A percentile compares a stretch with the other conserved stretches of the same genome.
Conservation (phyloP, 805 yeast genomes). For the Ogataea methanolica region DNA sequence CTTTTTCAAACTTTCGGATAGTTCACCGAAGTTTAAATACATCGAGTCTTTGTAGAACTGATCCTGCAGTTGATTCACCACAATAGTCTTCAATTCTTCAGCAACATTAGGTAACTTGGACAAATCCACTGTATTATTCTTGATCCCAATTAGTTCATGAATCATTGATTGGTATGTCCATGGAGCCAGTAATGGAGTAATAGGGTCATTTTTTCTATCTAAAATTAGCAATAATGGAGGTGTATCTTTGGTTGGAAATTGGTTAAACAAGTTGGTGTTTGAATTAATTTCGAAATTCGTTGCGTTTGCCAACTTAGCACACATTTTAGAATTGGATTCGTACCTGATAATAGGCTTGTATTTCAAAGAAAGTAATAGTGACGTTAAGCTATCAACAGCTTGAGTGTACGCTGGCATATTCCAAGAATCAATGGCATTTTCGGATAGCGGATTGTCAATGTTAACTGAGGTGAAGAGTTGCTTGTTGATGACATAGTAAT, state of each 20-base stretch:
- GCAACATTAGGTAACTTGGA: conserved; percentile 50
- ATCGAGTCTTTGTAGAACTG: conserved; percentile 72
- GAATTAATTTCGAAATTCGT: conserved; percentile 50
- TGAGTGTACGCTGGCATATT: conserved; percentile 38
- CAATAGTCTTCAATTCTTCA: conserved; percentile 59
- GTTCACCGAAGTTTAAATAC: conserved; percentile 90
- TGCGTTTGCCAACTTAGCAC: conserved; percentile 66
- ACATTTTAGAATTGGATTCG: conserved; percentile 64
- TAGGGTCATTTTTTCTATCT: conserved; percentile 86
- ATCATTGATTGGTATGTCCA: conserved; percentile 99
- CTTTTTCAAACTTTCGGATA: conserved; percentile 81
- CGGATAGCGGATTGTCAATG: conserved; percentile 17
- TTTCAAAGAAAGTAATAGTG: conserved; percentile 67
- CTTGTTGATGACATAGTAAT: conserved; percentile 68
- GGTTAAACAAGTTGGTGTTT: conserved; percentile 64
- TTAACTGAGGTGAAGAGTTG: conserved; percentile 46
- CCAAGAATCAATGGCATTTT: conserved; percentile 38
- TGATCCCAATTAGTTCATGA: conserved; percentile 82
- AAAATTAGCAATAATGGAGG: conserved; percentile 71
- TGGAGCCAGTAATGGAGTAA: conserved; percentile 87
- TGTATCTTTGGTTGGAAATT: conserved; percentile 51
- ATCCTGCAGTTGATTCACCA: conserved; percentile 66
- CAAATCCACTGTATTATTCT: conserved; percentile 73
- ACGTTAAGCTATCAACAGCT: conserved; percentile 40
- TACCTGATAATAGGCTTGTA: conserved; percentile 74